A percentile compares a stretch with the other conserved stretches of the same genome.
These are phyloP conservation scores for Ascochyta viciae-villosae DNA, from an alignment of 2,329 filamentous ascomycete genomes.

Conservation along the genomic window DNA sequence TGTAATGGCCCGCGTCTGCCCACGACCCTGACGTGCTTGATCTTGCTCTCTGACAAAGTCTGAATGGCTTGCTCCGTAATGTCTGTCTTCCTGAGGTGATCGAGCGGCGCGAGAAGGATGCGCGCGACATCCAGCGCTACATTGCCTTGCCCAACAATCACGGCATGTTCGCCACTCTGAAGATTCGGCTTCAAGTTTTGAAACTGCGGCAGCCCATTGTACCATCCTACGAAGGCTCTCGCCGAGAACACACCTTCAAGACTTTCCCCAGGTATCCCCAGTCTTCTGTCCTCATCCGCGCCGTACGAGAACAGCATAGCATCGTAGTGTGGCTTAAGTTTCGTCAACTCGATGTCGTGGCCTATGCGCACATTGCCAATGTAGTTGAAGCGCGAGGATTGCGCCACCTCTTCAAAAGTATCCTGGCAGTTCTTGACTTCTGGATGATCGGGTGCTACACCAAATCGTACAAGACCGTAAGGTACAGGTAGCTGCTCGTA, in stretches of 20 bases:
- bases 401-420: constrained; percentile 88
- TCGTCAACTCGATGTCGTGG: constrained; percentile 68
- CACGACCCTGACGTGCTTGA: constrained; percentile 84
- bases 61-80: constrained; percentile 86
- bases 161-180: constrained; percentile 76
- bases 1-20: constrained; percentile 89
- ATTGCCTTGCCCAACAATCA: constrained; percentile 94
- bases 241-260: constrained; percentile 83
- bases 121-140: constrained; percentile 93
- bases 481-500: constrained; percentile 93
- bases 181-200: constrained; percentile 76
- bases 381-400: constrained; percentile 83
- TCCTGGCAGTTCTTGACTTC: constrained; percentile 99
- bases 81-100: constrained; percentile 79
- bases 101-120: constrained; percentile 79
- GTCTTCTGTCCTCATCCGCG: constrained; percentile 79
- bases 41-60: constrained; percentile 71
- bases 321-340: constrained; percentile 84
- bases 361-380: constrained; percentile 89
- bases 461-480: constrained; percentile 89
- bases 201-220: constrained; percentile 91
- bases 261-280: constrained; percentile 82
- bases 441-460: constrained; percentile 97
- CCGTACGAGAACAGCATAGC: constrained; percentile 93
- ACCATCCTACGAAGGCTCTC: constrained; percentile 95